Percentiles rank a stretch among this genome's conserved stretches.
Evolutionary conservation across 805 yeast species (phyloP).

Genomic region (Kurtzmaniella cleridarum): DNA sequence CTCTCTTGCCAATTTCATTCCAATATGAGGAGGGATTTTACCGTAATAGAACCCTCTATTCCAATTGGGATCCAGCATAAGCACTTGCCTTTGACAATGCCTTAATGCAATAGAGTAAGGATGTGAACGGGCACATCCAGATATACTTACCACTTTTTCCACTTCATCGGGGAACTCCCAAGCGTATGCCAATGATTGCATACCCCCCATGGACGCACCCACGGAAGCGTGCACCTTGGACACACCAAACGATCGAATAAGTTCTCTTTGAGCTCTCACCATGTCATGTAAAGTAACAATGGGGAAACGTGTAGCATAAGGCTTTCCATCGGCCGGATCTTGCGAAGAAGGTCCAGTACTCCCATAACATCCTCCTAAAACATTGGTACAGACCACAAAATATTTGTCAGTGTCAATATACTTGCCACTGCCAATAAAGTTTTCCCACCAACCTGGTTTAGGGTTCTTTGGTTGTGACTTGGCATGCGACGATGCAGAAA

Average conservation of each 20-base stretch:
- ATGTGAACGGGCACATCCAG: constrained; percentile 91
- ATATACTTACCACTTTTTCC: constrained; percentile 67
- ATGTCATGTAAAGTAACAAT: constrained; percentile 81
- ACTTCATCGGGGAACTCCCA: constrained; percentile 78
- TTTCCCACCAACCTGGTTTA: constrained; percentile 93
- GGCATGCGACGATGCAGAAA: constrained; percentile 93
- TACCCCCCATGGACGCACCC: constrained; percentile 98
- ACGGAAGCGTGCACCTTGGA: constrained; percentile 67
- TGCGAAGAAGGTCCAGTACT: constrained; percentile 86
- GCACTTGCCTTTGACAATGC: constrained; percentile 85
- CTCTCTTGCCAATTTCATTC: constrained; percentile 91
- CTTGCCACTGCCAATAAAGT: constrained; percentile 79
- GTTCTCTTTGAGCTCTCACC: constrained; percentile 80
- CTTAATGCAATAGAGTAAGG: constrained; percentile 93
- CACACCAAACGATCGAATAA: constrained; percentile 61
- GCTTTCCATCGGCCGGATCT: constrained; percentile 60
- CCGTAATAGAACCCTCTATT: constrained; percentile 83
- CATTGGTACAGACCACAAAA: constrained; percentile 85
- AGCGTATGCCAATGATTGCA: constrained; percentile 89
- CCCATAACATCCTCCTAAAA: constrained; percentile 92
- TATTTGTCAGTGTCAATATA: constrained; percentile 76
- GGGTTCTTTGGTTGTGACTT: constrained; percentile 67
- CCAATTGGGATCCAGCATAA: constrained; percentile 96
- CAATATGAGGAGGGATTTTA: constrained; percentile 80
- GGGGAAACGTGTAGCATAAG: constrained; percentile 86